A percentile compares a stretch with the other conserved stretches of the same genome.
Evolutionary conservation across 1,284 basidiomycete genomes (phyloP).

Genomic region (Apiotrichum brassicae): DNA sequence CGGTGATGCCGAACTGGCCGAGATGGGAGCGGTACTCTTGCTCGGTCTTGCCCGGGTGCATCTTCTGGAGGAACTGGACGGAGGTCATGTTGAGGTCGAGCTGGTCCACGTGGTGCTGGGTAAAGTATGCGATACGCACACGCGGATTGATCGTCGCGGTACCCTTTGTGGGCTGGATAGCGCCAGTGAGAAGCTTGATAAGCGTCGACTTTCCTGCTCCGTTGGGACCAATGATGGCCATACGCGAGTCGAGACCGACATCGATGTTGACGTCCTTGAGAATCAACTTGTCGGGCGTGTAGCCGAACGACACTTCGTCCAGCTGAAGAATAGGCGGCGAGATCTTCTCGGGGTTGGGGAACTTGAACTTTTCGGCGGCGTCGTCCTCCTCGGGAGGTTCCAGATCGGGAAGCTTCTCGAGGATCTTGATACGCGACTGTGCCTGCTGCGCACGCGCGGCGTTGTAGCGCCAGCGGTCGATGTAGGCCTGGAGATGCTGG

Average conservation of each 20-base stretch:
- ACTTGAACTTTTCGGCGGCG: slow-evolving; percentile 85
- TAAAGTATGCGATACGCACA: slow-evolving; percentile 86
- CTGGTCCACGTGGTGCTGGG: slow-evolving; percentile 96
- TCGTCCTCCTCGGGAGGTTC: slow-evolving; percentile 82
- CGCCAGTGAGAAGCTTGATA: slow-evolving; percentile 92
- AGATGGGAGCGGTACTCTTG: slow-evolving; percentile 93
- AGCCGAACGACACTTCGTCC: slow-evolving; percentile 86
- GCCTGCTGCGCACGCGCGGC: slow-evolving; percentile 88
- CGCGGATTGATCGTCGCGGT: slow-evolving; percentile 86
- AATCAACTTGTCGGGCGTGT: slow-evolving; percentile 71
- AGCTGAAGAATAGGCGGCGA: slow-evolving; percentile 94
- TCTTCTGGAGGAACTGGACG: slow-evolving; percentile 84
- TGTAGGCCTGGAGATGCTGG: slow-evolving; percentile 88
- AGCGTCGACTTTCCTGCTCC: slow-evolving; percentile 52
- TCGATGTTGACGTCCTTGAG: slow-evolving; percentile 82
- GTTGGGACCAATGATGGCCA: slow-evolving; percentile 77
- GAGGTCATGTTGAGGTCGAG: slow-evolving; percentile 77
- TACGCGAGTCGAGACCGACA: slow-evolving; percentile 78
- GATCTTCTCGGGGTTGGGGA: slow-evolving; percentile 91
- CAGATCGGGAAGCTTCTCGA: slow-evolving; percentile 94
- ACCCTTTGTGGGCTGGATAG: slow-evolving; percentile 70
- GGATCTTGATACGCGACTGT: slow-evolving; percentile 94
- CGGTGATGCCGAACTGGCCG: slow-evolving; percentile 98
- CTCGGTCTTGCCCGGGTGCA: slow-evolving; percentile 89
- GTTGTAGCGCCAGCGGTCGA: slow-evolving; percentile 94